Conservation (phyloP, 345 rosid species). For the Limnanthes douglasii region DNA sequence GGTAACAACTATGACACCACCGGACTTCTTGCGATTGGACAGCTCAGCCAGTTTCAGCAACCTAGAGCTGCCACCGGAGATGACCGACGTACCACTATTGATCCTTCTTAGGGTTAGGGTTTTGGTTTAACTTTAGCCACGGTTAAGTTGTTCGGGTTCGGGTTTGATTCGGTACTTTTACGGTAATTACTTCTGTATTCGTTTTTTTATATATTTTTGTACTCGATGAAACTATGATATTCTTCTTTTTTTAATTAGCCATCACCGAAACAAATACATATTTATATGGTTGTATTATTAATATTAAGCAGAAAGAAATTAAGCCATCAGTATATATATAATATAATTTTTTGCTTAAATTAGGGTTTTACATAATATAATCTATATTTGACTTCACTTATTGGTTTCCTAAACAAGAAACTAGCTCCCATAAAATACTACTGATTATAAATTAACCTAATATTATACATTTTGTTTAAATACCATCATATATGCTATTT, state of each 20-base stretch:
- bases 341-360: no score
- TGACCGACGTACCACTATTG: conserved; percentile 68
- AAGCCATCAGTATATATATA: no score
- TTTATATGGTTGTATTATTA: no score
- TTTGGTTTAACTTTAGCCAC: background rate
- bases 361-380: no score
- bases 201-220: background rate
- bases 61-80: conserved; percentile 63
- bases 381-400: no score
- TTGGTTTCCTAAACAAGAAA: no score
- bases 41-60: conserved; percentile 74
- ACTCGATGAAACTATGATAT: background rate
- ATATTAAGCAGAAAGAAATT: no score
- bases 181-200: background rate
- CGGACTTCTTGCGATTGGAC: conserved; percentile 64
- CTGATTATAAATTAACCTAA: no score
- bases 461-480: no score
- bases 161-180: no score
- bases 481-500: no score
- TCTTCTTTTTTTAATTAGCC: background rate
- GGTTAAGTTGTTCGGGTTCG: background rate
- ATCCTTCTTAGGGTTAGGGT: conserved; percentile 53
- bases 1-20: conserved; percentile 36
- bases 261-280: background rate
- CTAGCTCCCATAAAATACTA: no score